Evolutionary conservation across 1,284 basidiomycete species (phyloP).

Genomic region (Cryptococcus jaspeensis): DNA sequence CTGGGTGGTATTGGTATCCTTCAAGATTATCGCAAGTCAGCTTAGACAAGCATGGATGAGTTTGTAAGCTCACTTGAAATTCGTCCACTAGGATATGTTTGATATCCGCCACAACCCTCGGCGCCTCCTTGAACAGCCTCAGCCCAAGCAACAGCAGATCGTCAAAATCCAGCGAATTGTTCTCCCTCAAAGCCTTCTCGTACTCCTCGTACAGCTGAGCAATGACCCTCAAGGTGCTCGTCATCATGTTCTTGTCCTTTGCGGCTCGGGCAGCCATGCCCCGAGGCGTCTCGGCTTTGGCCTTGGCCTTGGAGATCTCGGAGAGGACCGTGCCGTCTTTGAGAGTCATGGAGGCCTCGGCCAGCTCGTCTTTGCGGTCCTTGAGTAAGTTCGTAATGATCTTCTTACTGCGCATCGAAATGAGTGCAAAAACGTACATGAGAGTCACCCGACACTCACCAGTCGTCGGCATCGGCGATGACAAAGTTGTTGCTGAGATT

Average conservation of each 20-base stretch:
- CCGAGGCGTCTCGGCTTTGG: conserved; percentile 63
- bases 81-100: conserved; percentile 84
- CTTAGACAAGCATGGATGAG: not conserved
- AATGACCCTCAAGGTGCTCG: conserved; percentile 36
- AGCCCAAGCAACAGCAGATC: conserved; percentile 78
- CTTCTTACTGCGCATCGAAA: conserved; percentile 61
- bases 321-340: conserved; percentile 63
- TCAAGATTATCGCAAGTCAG: conserved; percentile 28
- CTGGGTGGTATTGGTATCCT: conserved; percentile 86
- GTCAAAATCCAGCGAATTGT: conserved; percentile 84
- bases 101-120: conserved; percentile 63
- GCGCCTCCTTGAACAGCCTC: conserved; percentile 64
- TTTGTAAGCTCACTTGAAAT: conserved; percentile 59
- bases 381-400: conserved; percentile 66
- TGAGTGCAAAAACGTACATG: not conserved
- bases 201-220: conserved; percentile 66
- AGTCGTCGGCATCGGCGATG: conserved; percentile 79
- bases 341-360: conserved; percentile 57
- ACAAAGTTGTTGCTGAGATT: conserved; percentile 72
- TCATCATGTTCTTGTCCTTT: conserved; percentile 26
- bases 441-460: conserved; percentile 54
- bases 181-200: conserved; percentile 61
- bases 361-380: conserved; percentile 57
- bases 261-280: conserved; percentile 52
- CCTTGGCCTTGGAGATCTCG: conserved; percentile 77